Evolutionary conservation across 2,329 filamentous ascomycete genomes (phyloP).

Genomic region (Ophiobolus disseminans): DNA sequence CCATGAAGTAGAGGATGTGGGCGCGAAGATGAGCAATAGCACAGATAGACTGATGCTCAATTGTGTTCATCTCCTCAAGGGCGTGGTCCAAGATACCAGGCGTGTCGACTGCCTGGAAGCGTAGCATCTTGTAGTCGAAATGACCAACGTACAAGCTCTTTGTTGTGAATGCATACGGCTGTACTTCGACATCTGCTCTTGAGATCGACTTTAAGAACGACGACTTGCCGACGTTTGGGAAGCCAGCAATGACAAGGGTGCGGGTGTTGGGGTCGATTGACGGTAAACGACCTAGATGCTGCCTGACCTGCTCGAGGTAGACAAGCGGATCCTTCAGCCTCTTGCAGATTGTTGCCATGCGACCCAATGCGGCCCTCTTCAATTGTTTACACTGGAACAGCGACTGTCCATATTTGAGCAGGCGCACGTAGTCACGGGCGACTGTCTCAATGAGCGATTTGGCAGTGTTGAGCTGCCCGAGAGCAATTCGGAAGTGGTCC

Average conservation of each 20-base stretch:
- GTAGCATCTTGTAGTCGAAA: conserved; percentile 94
- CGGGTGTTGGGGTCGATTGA: conserved; percentile 98
- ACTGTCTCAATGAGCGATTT: conserved; percentile 98
- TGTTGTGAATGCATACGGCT: conserved; percentile 98
- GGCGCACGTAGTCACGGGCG: conserved; percentile 91
- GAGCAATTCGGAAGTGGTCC: conserved; percentile 81
- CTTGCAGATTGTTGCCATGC: conserved; percentile 97
- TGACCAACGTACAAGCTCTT: conserved; percentile 97
- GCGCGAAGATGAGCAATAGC: conserved; percentile 96
- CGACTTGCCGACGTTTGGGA: conserved; percentile 91
- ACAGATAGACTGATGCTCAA: conserved; percentile 98
- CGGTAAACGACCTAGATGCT: conserved; percentile 95
- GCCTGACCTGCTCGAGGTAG: conserved; percentile 94
- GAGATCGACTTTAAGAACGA: conserved; percentile 93
- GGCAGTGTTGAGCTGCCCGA: conserved; percentile 93
- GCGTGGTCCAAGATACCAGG: conserved; percentile 98
- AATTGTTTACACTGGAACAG: conserved; percentile 99
- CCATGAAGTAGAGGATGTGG: conserved; percentile 97
- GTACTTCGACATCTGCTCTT: conserved; percentile 92
- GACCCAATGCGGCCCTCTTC: conserved; percentile 92
- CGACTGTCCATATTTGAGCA: conserved; percentile 88
- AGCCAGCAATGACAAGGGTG: conserved; percentile 94
- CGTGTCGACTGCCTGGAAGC: conserved; percentile 94
- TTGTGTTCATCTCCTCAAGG: conserved; percentile 97
- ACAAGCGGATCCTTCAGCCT: conserved; percentile 91